Percentiles rank a stretch among this genome's conserved stretches.
Evolutionary conservation across 2,329 filamentous ascomycete species (phyloP).

Genomic region (Lomentospora prolificans): DNA sequence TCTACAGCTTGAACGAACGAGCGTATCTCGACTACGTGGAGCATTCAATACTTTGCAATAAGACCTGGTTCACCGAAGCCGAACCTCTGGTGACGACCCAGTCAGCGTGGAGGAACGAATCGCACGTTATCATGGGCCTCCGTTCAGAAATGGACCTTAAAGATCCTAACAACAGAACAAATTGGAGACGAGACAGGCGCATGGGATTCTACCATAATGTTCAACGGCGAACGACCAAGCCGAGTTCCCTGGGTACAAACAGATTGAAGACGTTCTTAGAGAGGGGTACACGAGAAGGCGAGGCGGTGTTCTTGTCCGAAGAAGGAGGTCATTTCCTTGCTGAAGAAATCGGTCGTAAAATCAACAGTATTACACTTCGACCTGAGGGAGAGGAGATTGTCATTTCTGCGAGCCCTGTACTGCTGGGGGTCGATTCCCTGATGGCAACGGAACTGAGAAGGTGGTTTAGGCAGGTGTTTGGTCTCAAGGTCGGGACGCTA

Average conservation of each 20-base stretch:
- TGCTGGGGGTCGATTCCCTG: constrained; percentile 1
- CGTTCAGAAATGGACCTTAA: constrained; percentile 1
- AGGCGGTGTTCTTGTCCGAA: not conserved
- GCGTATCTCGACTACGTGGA: constrained; percentile 1
- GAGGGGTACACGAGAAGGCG: not conserved
- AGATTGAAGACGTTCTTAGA: not conserved
- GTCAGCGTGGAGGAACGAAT: not conserved
- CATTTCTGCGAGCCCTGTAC: not conserved
- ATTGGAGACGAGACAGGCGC: constrained; percentile 4
- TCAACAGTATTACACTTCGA: constrained; percentile 2
- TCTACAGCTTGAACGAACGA: constrained; percentile 1
- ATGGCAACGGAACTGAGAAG: constrained; percentile 4
- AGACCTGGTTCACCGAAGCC: not conserved
- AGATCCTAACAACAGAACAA: constrained; percentile 1
- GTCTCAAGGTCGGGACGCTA: not conserved
- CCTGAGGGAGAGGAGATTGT: not conserved
- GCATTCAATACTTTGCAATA: constrained; percentile 1
- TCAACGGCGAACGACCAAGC: too few relatives aligned
- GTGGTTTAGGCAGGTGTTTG: constrained; percentile 4
- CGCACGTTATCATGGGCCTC: constrained; percentile 2
- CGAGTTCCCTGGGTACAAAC: not conserved
- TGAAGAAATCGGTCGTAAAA: not conserved
- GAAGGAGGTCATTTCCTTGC: not conserved
- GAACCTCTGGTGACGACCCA: not conserved
- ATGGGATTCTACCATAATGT: constrained; percentile 6